Base-by-base conservation (phyloP, 2,329 filamentous ascomycete species). In the Pestalotiopsis sp. region DNA sequence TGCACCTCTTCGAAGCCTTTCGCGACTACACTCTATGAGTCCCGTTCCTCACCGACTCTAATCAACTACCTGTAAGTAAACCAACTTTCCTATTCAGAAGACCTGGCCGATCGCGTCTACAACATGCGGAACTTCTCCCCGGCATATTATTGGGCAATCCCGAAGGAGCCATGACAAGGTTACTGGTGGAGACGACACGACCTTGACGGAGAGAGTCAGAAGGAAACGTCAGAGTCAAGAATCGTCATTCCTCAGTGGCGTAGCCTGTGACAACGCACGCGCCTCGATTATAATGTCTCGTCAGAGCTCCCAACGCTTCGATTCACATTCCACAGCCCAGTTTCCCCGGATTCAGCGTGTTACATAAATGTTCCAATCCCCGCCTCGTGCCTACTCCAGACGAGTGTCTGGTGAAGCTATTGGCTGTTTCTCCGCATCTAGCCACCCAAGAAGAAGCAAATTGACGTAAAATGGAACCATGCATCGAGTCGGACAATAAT, bases 201-300 rank as follows among this genome's bases (percentile, higher is more conserved):
- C 11, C 20, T 58, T 30, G 56, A 35, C 26, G 11, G 2, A 26
- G 56, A 39, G 58, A 22, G 58, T 44, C 5, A 24, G 40, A 65
- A 24, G 24, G 35, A 65, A 63, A 64, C 68, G 67, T 61, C 68
- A 24, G 61, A 52, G 38, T 44, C 61, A 67, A 57, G 67, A 69
- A 72, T 72, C 69, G 66, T 69, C 73, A 76, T 76, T 78, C 73
- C 72, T 71, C 17, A 71, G 67, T 59, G 20, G 58, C 66, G 70
- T 77, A 73, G 73, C 75, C 75, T 74, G 70, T 74, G 75, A 72
- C 75, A 74, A 77, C 75, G 68, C 72, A 71, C 70, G 68, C 68
- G 66, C 70, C 66, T 70, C 13, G 40, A 56, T 30, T 44, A 26
- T 62, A 58, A 48, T 64, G 59, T 55, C 58, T 68, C 38, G 57